Base-by-base conservation (phyloP, 208 protist genomes). In the Acanthamoeba sp. region DNA sequence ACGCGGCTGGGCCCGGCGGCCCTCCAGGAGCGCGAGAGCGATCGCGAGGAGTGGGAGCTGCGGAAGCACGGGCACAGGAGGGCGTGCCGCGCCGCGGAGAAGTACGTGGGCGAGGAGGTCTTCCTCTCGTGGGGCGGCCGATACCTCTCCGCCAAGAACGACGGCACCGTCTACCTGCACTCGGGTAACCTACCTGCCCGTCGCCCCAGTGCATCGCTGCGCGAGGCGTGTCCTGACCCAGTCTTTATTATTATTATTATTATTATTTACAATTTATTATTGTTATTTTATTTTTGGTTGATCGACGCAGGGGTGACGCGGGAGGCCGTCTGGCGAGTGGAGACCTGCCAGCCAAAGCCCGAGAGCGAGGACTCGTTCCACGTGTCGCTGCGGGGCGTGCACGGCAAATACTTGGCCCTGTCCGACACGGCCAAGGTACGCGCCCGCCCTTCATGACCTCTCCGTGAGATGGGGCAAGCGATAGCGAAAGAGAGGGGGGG, bases 101-200 rank as follows among this genome's bases (percentile, higher is more conserved):
- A 73, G 64, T 73, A 38, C 64, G 29, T 73, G 64, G 64, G 64
- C 64, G 64, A 73, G 29, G 64, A 73, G 2, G 3, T 73, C 64
- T 38, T 38, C 29, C 64, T 73, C 64, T 73, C 64, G 16, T 73
- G 64, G 64, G 64, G n/a, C 64, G 64, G 64, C n/a, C 64, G 64
- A 10, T 73, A 73, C 27, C 64, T 73, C 7, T 2, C 64, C 29
- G 64, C 64, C 64, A 73, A 73, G 64, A 10, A 29, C n/a, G 64
- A 73, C 29, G 64, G 64, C 12, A 24, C 64, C 29, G 34, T 40
- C n/a, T 73, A 73, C 27, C 29, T 73, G 12, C 6, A 9, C 18
- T n/a, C 12, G 7, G 2, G 64, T 73, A 73, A 10, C 4, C 29
- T 12, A n/a, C n/a, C n/a, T n/a, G n/a, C n/a, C n/a, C n/a, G n/a